A percentile compares a stretch with the other conserved stretches of the same genome.
These are phyloP conservation scores for Aspergillus sp. DNA, from an alignment of 2,329 filamentous ascomycete species.

Conservation along the genomic window DNA sequence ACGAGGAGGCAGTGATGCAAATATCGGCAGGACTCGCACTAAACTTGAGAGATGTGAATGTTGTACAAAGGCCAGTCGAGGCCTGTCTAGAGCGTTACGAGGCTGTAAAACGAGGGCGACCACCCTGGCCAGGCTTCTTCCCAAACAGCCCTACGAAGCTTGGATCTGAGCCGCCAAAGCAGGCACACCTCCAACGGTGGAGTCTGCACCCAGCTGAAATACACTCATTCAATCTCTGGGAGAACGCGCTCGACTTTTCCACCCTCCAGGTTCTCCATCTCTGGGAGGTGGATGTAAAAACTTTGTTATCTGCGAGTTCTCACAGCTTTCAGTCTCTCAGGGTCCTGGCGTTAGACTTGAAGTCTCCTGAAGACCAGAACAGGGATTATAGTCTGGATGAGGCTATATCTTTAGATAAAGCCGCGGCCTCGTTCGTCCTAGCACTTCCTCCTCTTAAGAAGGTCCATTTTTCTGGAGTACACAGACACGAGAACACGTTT, in stretches of 20 bases:
- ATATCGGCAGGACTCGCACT: background rate
- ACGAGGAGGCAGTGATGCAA: background rate
- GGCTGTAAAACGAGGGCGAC: background rate
- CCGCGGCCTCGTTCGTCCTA: background rate
- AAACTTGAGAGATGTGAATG: background rate
- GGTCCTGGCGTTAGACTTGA: background rate
- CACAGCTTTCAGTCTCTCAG: background rate
- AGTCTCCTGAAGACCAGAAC: background rate
- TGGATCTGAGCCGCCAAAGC: background rate
- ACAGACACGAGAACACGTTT: background rate
- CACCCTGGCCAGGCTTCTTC: background rate
- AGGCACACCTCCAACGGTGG: background rate
- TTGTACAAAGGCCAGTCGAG: background rate
- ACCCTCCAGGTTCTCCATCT: background rate
- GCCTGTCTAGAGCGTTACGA: background rate
- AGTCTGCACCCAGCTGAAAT: background rate
- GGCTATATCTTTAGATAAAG: background rate
- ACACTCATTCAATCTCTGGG: background rate
- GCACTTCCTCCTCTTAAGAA: background rate
- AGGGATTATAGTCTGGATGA: background rate
- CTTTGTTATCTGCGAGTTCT: background rate
- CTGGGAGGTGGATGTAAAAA: background rate
- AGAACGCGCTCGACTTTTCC: background rate
- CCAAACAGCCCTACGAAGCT: background rate
- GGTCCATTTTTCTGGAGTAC: background rate